phyloP scores from a whole-genome alignment of 768 basidiomycete genomes.

The Boletus reticuloceps region DNA sequence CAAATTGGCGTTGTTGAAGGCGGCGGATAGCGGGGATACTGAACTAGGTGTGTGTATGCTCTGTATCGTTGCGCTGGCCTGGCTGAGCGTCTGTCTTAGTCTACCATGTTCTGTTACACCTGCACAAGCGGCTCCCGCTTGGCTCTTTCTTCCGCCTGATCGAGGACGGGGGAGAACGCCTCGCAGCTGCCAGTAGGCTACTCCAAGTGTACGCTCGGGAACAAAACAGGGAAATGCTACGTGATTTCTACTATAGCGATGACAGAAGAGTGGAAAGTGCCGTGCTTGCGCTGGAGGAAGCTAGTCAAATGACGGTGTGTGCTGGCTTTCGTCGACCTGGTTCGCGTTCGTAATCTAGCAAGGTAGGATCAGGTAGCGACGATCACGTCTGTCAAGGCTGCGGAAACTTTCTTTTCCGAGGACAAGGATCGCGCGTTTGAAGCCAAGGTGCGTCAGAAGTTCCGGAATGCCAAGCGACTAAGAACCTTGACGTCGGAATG shows the following conservation, averaged over 20 bases:
- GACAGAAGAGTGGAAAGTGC: slow-evolving; percentile 94
- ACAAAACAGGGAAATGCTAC: slow-evolving; percentile 86
- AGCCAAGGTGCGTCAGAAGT: slow-evolving; percentile 61
- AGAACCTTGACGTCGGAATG: background rate
- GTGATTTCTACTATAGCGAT: slow-evolving; percentile 98
- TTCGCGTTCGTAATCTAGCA: slow-evolving; percentile 1
- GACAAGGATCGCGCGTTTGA: slow-evolving; percentile 92
- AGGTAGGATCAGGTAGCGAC: slow-evolving; percentile 69
- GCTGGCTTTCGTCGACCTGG: background rate
- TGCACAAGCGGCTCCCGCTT: slow-evolving; percentile 77
- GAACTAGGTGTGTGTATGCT: slow-evolving; percentile 67
- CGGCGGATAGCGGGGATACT: slow-evolving; percentile 92
- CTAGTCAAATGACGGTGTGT: slow-evolving; percentile 59
- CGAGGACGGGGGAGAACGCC: slow-evolving; percentile 79
- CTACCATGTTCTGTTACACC: slow-evolving; percentile 87
- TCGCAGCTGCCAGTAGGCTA: slow-evolving; percentile 73
- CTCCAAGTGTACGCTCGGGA: slow-evolving; percentile 89
- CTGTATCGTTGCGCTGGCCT: no score
- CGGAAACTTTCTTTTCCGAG: slow-evolving; percentile 92
- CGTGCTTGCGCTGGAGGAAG: slow-evolving; percentile 83
- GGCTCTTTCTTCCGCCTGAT: slow-evolving; percentile 94
- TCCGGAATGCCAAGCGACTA: no score
- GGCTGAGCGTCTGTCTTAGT: slow-evolving; percentile 46
- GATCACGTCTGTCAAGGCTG: slow-evolving; percentile 69
- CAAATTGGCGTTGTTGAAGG: slow-evolving; percentile 79